phyloP scores from a whole-genome alignment of 352 stramenopile genomes.

The Globisporangium okanoganense region DNA sequence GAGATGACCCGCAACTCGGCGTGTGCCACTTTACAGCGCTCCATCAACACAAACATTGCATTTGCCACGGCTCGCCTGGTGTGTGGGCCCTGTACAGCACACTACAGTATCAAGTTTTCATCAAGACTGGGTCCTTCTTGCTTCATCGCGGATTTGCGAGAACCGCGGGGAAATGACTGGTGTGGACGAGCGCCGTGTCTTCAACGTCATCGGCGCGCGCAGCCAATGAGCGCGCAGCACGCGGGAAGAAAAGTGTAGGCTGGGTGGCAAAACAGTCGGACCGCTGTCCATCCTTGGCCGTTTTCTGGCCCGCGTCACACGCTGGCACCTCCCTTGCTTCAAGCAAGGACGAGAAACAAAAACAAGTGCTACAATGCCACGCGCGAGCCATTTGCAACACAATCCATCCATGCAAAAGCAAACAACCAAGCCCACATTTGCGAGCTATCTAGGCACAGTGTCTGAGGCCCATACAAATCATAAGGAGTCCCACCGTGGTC shows the following conservation, averaged over 20 bases:
- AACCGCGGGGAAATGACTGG: not conserved
- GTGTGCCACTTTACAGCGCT: no score
- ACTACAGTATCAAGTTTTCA: not conserved
- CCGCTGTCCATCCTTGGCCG: not conserved
- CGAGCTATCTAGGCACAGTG: no score
- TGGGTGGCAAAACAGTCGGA: not conserved
- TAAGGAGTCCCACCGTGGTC: no score
- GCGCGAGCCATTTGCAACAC: not conserved
- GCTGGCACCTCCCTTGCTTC: not conserved
- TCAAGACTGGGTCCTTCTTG: not conserved
- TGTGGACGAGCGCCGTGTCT: conserved; percentile 1
- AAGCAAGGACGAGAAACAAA: not conserved
- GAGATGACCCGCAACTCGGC: no score
- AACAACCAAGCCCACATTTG: not conserved
- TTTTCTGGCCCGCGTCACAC: not conserved
- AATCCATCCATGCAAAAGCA: not conserved
- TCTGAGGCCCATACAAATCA: no score
- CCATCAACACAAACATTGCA: no score
- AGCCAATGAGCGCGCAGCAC: not conserved
- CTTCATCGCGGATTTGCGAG: not conserved
- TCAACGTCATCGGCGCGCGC: not conserved
- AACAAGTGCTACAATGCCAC: not conserved
- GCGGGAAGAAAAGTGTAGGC: conserved; percentile 1
- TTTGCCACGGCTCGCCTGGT: no score
- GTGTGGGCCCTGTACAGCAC: no score